These are phyloP conservation scores for Suillus ampliporus DNA, from an alignment of 768 basidiomycete species.

Conservation along the genomic window DNA sequence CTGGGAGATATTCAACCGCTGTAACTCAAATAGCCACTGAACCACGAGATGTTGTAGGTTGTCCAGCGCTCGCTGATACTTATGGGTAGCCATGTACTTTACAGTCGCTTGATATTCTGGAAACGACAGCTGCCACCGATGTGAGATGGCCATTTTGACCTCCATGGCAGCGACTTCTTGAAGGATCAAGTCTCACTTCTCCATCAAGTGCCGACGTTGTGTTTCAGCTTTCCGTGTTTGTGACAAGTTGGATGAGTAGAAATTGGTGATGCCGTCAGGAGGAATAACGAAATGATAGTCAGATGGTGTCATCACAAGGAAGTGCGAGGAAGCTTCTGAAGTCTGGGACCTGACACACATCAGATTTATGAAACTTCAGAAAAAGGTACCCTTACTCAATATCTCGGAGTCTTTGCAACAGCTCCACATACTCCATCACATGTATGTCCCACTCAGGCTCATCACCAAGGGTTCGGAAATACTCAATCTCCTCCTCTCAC, in stretches of 20 bases:
- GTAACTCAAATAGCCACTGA: constrained; percentile 44
- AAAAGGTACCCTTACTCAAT: constrained; percentile 1
- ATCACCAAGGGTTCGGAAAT: constrained; percentile 31
- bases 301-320: constrained; percentile 19
- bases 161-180: too few relatives aligned
- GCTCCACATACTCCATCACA: constrained; percentile 16
- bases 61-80: constrained; percentile 30
- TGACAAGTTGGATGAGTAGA: constrained; percentile 18
- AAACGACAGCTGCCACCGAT: too few relatives aligned
- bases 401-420: constrained; percentile 2
- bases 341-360: constrained; percentile 15
- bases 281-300: constrained; percentile 20
- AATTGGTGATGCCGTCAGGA: constrained; percentile 7
- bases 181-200: constrained; percentile 25
- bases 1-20: constrained; percentile 40
- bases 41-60: constrained; percentile 40
- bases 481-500: constrained; percentile 24
- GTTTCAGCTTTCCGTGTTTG: constrained; percentile 31
- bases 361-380: background rate
- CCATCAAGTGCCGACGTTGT: constrained; percentile 13
- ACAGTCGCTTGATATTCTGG: too few relatives aligned
- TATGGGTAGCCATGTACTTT: too few relatives aligned
- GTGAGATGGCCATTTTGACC: too few relatives aligned
- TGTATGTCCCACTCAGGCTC: constrained; percentile 35
- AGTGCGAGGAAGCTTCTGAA: constrained; percentile 14